Percentiles rank a stretch among this genome's conserved stretches.
phyloP scores from a whole-genome alignment of 768 basidiomycete genomes.

The Lentinula sp. region DNA sequence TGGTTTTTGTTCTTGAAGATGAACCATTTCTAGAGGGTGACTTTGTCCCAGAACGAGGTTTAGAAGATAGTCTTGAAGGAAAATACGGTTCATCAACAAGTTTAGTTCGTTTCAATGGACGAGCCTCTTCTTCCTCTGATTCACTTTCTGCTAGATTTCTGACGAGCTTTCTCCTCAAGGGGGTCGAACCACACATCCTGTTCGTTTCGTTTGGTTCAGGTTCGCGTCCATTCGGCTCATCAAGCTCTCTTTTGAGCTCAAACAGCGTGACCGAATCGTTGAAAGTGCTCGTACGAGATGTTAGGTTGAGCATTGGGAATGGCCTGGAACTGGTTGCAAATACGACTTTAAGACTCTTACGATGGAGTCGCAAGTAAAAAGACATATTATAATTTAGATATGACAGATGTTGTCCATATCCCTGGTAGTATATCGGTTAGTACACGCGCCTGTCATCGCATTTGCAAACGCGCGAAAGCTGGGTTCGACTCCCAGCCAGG shows the following conservation, averaged over 20 bases:
- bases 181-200: neutral
- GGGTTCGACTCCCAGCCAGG: too few relatives aligned
- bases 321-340: too few relatives aligned
- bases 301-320: neutral
- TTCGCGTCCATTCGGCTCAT: neutral
- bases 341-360: too few relatives aligned
- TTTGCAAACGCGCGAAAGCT: too few relatives aligned
- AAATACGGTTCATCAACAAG: neutral
- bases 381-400: too few relatives aligned
- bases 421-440: too few relatives aligned
- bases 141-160: neutral
- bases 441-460: too few relatives aligned
- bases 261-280: neutral
- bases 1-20: constrained; percentile 15
- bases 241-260: neutral
- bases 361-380: too few relatives aligned
- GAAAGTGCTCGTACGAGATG: neutral
- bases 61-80: neutral
- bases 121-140: neutral
- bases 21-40: neutral
- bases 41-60: neutral
- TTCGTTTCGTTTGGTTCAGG: neutral
- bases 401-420: too few relatives aligned
- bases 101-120: neutral
- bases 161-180: neutral